Base-by-base conservation (phyloP, 2,329 filamentous ascomycete genomes). In the Phialemoniopsis sp. region DNA sequence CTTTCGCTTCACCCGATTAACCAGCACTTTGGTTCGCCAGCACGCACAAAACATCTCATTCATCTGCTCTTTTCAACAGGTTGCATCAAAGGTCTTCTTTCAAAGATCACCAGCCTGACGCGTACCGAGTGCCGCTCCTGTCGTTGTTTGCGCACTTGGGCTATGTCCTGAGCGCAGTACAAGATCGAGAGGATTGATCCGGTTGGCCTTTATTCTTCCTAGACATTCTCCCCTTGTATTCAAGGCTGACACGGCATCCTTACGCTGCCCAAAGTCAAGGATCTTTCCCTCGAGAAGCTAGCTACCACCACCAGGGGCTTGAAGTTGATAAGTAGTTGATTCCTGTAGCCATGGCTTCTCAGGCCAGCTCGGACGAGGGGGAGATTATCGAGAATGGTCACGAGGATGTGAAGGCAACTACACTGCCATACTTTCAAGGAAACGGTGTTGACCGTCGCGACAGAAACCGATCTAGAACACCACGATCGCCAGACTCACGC, bases 381-480 rank as follows among this genome's bases (percentile, higher is more conserved):
- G 89, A 94, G 73, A 89, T 91, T 65, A 68, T 85, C 63, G 87
- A 90, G 68, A 78, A 78, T 68, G 74, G 76, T 66, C 76, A 73
- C 73, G 61, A 62, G 59, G 60, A 70, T 56, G 68, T 67, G 64
- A 93, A 93, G 88, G 87, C 88, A 93, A 87, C 85, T 87, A 84
- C 85, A 82, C 80, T 82, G 76, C 73, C 76, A 75, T 76, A 76
- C 66, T 68, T 78, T 76, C 80, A 82, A 78, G 77, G 81, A 84
- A 82, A 72, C 79, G 82, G 77, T 79, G 83, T 95, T 95, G 87
- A 95, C 88, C 86, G 85, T 80, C 81, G 75, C 76, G 78, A 85
- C 86, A 95, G 89, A 90, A 76, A 67, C 68, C 80, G 76, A 67
- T 72, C 66, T 62, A 77, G 72, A 73, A 59, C 67, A 53, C 76